Base-by-base conservation (phyloP, 2,329 filamentous ascomycete genomes). In the Pseudogymnoascus sp. region DNA sequence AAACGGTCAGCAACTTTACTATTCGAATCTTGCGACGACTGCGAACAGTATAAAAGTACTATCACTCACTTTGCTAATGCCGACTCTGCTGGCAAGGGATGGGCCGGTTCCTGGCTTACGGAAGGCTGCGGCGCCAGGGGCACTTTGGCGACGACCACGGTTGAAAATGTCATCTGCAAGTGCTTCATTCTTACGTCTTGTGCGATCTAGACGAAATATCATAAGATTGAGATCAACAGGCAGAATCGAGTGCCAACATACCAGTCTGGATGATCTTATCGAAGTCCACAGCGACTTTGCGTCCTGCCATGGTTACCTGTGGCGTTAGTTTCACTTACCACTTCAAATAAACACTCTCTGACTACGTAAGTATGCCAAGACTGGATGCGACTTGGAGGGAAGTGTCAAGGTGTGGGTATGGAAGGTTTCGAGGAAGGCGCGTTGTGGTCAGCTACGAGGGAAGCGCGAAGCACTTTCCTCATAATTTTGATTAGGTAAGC, bases 121-220 rank as follows among this genome's bases (percentile, higher is more conserved):
- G n/a, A 40, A 23, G 64, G 75, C 81, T 46, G 76, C 81, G 44
- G 76, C 68, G 31, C 73, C 75, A 40, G 86, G 77, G 11, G 77
- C 81, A 71, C 83, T 88, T 61, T 82, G 75, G 68, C 87, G 84
- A 64, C 81, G 77, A 62, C 75, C 76, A 71, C 84, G 83, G 68
- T 84, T 84, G 69, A 93, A 87, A 71, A 93, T 90, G 71, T 84
- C 81, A 69, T 89, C 82, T 34, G 89, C 89, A n/a, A 91, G 82
- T 3, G 78, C 81, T 72, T 90, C 84, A 69, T 89, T 87, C 77
- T 86, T 87, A 77, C 89, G 89, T 73, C 86, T 84, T 73, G 89
- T 82, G 66, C 89, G 87, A 65, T 73, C 73, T 74, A 37, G 7
- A 16, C 5, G 10, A 12, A 21, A 34, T 59, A 34, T 21, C 21